phyloP scores from a whole-genome alignment of 495 filamentous ascomycete species.

The Podospora bellae-mahoneyi region DNA sequence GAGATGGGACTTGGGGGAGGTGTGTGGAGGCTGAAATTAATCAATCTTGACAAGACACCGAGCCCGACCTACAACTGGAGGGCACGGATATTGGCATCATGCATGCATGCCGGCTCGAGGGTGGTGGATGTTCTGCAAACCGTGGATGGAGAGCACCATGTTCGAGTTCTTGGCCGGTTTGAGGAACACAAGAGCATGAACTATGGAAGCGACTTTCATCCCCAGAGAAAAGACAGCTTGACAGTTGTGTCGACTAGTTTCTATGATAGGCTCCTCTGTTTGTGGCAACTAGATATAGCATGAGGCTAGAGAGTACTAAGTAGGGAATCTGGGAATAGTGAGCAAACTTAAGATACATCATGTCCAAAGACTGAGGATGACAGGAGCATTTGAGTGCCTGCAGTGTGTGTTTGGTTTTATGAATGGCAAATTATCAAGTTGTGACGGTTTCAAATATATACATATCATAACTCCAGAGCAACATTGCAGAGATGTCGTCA shows the following conservation, averaged over 20 bases:
- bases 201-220: constrained; percentile 78
- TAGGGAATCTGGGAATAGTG: too few species aligned
- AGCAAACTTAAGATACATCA: too few species aligned
- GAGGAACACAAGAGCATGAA: constrained; percentile 94
- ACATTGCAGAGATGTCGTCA: not conserved
- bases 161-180: constrained; percentile 68
- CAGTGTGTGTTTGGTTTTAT: too few species aligned
- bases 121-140: constrained; percentile 49
- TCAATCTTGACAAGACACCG: constrained; percentile 32
- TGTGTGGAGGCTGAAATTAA: constrained; percentile 79
- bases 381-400: too few species aligned
- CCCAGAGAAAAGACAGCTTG: constrained; percentile 31
- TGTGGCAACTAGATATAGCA: constrained; percentile 58
- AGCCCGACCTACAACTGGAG: constrained; percentile 26
- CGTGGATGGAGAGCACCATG: constrained; percentile 49
- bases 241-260: constrained; percentile 79
- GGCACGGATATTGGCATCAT: constrained; percentile 72
- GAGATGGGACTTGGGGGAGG: constrained; percentile 75
- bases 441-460: too few species aligned
- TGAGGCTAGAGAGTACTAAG: not conserved
- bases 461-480: too few species aligned
- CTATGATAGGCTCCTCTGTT: constrained; percentile 75
- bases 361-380: too few species aligned
- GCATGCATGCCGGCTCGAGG: constrained; percentile 84
- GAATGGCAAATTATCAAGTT: too few species aligned